Conservation (phyloP, 73 alveolate genomes). For the Stentor coeruleus region DNA sequence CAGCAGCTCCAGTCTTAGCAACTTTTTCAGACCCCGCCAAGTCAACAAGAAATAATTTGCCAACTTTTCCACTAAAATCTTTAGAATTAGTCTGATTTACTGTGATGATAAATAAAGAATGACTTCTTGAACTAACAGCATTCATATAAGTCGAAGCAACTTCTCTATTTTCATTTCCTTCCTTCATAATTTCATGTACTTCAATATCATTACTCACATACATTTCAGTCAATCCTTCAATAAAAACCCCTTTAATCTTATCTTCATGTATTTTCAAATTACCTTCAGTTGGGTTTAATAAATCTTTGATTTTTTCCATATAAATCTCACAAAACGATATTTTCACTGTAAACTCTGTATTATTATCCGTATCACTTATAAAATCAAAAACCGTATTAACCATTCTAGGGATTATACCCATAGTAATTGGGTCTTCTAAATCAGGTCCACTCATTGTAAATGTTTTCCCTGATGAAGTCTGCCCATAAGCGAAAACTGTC, state of each 20-base stretch:
- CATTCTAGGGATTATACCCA: constrained; percentile 81
- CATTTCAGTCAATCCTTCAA: constrained; percentile 66
- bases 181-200: constrained; percentile 56
- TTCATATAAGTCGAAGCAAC: constrained; percentile 65
- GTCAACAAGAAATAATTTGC: constrained; percentile 87
- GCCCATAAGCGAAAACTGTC: constrained; percentile 86
- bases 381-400: constrained; percentile 60
- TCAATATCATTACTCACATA: constrained; percentile 53
- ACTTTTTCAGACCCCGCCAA: constrained; percentile 83
- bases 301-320: constrained; percentile 74
- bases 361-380: constrained; percentile 53
- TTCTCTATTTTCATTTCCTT: constrained; percentile 64
- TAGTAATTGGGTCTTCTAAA: constrained; percentile 40
- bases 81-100: constrained; percentile 77
- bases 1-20: constrained; percentile 76
- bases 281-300: constrained; percentile 49
- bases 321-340: constrained; percentile 73
- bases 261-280: constrained; percentile 68
- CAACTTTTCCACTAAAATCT: constrained; percentile 83
- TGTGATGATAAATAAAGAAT: constrained; percentile 67
- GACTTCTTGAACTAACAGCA: constrained; percentile 67
- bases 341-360: constrained; percentile 69
- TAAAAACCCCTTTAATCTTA: constrained; percentile 62
- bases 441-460: constrained; percentile 87
- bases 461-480: constrained; percentile 87